phyloP scores from a whole-genome alignment of 2,329 filamentous ascomycete species.

The Phyllosticta ampelicida region DNA sequence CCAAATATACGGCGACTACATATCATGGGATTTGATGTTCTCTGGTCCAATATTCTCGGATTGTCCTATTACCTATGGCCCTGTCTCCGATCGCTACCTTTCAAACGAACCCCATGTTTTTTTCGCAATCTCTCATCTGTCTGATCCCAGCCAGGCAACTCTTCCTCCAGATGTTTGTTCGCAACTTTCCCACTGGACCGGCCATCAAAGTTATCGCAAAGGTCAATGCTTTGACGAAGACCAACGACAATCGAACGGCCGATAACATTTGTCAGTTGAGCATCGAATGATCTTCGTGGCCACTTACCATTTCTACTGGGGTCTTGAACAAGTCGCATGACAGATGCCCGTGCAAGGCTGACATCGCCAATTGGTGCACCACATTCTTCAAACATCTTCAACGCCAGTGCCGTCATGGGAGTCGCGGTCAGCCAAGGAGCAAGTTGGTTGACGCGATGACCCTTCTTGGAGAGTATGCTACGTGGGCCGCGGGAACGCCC shows the following conservation, averaged over 20 bases:
- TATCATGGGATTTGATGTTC: no score
- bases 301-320: background rate
- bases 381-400: background rate
- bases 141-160: background rate
- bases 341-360: background rate
- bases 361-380: background rate
- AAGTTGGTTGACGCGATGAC: constrained; percentile 17
- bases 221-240: background rate
- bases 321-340: background rate
- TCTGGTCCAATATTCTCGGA: background rate
- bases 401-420: constrained; percentile 9
- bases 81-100: background rate
- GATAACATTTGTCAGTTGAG: background rate
- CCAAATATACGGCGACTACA: no score
- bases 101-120: background rate
- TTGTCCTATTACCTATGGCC: no score
- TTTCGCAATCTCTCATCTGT: background rate
- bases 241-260: background rate
- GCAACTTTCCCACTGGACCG: background rate
- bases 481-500: constrained; percentile 19
- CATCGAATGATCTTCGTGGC: background rate
- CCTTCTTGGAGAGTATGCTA: constrained; percentile 9
- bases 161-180: background rate
- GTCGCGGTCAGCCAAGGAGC: constrained; percentile 22
- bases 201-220: background rate